A percentile compares a stretch with the other conserved stretches of the same genome.
Conservation (phyloP, 805 yeast genomes). For the Kluyveromyces aestuarii region DNA sequence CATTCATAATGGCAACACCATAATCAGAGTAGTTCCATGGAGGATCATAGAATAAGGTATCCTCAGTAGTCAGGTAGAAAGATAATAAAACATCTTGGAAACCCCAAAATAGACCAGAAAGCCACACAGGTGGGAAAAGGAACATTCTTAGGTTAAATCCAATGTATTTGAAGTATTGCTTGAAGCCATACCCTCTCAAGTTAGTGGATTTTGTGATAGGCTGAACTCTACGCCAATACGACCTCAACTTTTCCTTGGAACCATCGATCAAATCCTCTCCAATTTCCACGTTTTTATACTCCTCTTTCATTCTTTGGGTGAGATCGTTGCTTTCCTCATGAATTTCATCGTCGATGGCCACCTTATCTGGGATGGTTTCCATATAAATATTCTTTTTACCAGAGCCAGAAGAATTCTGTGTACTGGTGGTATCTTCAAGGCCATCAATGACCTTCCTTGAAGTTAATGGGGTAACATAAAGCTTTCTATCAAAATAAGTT, state of each 20-base stretch:
- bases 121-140: conserved; percentile 53
- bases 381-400: background rate
- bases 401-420: background rate
- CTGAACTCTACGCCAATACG: conserved; percentile 40
- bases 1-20: conserved; percentile 68
- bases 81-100: conserved; percentile 69
- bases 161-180: conserved; percentile 51
- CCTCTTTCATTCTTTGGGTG: background rate
- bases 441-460: conserved; percentile 8
- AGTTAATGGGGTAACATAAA: conserved; percentile 28
- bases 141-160: conserved; percentile 45
- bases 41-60: conserved; percentile 50
- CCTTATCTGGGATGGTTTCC: background rate
- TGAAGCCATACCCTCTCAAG: conserved; percentile 53
- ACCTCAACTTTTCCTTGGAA: conserved; percentile 31
- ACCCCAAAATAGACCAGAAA: conserved; percentile 73
- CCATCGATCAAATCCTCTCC: conserved; percentile 30
- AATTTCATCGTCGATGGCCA: background rate
- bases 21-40: conserved; percentile 60
- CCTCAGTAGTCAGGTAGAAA: conserved; percentile 67
- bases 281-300: background rate
- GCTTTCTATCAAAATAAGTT: conserved; percentile 53
- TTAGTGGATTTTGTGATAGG: conserved; percentile 50
- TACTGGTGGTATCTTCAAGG: conserved; percentile 2
- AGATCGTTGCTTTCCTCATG: conserved; percentile 6